Percentiles rank a stretch among this genome's conserved stretches.
These are phyloP conservation scores for Schizothecium vesticola DNA, from an alignment of 495 filamentous ascomycete species.

Conservation along the genomic window DNA sequence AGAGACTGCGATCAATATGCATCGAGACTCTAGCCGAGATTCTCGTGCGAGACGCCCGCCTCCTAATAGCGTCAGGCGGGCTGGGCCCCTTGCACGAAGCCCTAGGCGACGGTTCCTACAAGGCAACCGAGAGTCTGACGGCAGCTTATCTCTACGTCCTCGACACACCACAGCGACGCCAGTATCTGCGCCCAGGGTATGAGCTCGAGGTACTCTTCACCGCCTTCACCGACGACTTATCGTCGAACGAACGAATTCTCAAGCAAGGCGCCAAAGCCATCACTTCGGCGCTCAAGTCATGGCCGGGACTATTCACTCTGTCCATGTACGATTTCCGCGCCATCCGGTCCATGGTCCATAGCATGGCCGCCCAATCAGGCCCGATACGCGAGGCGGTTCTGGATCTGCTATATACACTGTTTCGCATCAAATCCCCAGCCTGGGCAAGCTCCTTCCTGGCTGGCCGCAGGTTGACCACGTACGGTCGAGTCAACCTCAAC, in stretches of 20 bases:
- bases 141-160: constrained; percentile 81
- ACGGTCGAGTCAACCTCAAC: constrained; percentile 88
- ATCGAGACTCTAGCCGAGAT: constrained; percentile 91
- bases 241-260: constrained; percentile 66
- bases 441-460: constrained; percentile 97
- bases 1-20: constrained; percentile 81
- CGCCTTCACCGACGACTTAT: constrained; percentile 79
- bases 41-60: constrained; percentile 72
- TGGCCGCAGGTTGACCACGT: constrained; percentile 86
- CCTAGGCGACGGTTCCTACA: constrained; percentile 83
- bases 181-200: constrained; percentile 73
- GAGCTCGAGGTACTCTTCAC: constrained; percentile 76
- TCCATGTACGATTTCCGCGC: constrained; percentile 80
- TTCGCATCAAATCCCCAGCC: constrained; percentile 90
- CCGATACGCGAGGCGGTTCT: constrained; percentile 66
- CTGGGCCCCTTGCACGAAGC: constrained; percentile 77
- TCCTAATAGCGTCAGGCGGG: constrained; percentile 75
- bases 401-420: constrained; percentile 82
- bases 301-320: constrained; percentile 81
- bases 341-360: constrained; percentile 72
- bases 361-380: constrained; percentile 66
- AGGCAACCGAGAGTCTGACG: constrained; percentile 79
- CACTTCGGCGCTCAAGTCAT: constrained; percentile 82
- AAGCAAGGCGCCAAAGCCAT: constrained; percentile 84
- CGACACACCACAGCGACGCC: constrained; percentile 74